These are phyloP conservation scores for Orobanche coerulescens DNA, from an alignment of 257 asterid species.

Conservation along the genomic window DNA sequence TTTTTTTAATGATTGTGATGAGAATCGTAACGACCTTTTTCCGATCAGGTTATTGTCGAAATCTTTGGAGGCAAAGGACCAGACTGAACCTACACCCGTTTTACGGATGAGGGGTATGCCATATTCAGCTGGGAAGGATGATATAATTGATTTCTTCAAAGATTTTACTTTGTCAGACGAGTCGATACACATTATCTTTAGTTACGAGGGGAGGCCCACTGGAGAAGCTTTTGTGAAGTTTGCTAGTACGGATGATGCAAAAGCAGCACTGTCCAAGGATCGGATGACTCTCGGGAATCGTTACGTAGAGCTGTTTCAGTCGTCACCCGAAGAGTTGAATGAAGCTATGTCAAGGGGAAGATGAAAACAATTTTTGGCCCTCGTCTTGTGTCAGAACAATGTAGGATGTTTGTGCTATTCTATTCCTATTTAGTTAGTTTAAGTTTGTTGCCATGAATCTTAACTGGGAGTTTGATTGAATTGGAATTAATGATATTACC, in stretches of 20 bases:
- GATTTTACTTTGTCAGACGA: slow-evolving; percentile 56
- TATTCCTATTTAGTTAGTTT: background rate
- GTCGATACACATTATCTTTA: slow-evolving; percentile 48
- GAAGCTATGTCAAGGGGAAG: slow-evolving; percentile 52
- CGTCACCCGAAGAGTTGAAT: slow-evolving; percentile 53
- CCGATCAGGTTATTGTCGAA: slow-evolving; percentile 46
- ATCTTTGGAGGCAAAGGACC: slow-evolving; percentile 52
- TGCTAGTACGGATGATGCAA: slow-evolving; percentile 58
- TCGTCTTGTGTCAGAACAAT: background rate
- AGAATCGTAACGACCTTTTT: background rate
- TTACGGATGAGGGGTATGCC: slow-evolving; percentile 63
- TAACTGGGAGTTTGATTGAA: background rate
- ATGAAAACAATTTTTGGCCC: slow-evolving; percentile 25
- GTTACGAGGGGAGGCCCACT: slow-evolving; percentile 64
- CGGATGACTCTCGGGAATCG: slow-evolving; percentile 91
- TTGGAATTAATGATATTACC: background rate
- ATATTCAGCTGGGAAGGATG: slow-evolving; percentile 84
- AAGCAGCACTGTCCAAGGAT: slow-evolving; percentile 74
- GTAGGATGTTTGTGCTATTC: background rate
- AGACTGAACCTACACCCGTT: slow-evolving; percentile 46
- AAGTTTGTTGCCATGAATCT: background rate
- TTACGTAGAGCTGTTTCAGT: slow-evolving; percentile 71
- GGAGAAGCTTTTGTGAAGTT: slow-evolving; percentile 97
- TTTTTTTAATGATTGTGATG: no score
- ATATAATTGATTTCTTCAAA: slow-evolving; percentile 72